Evolutionary conservation across 371 early-diverging fungal genomes (phyloP).

Genomic region (Syncephalastrum monosporum): DNA sequence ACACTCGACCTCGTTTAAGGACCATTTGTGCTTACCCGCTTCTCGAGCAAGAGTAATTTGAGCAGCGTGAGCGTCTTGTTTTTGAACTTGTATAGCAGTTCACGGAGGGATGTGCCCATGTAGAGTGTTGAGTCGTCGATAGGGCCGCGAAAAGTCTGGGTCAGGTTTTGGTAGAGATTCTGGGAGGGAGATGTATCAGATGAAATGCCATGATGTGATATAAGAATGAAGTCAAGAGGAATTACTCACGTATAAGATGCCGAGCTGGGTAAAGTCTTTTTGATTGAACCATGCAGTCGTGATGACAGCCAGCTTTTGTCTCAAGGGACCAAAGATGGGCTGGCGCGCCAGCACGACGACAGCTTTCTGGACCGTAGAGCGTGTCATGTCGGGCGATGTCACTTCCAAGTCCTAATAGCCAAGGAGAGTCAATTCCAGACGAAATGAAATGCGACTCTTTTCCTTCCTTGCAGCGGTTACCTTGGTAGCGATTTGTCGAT

Average conservation of each 20-base stretch:
- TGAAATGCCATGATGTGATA: not conserved
- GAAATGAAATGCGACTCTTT: too few relatives aligned
- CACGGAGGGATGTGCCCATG: conserved; percentile 75
- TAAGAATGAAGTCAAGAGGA: too few relatives aligned
- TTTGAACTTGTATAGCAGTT: conserved; percentile 70
- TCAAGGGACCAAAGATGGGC: conserved; percentile 75
- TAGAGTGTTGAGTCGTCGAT: conserved; percentile 69
- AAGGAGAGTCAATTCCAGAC: not conserved
- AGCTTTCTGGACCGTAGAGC: conserved; percentile 83
- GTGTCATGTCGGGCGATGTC: conserved; percentile 75
- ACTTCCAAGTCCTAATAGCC: conserved; percentile 59
- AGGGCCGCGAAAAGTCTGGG: conserved; percentile 51
- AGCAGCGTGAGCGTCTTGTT: conserved; percentile 73
- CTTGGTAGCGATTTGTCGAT: conserved; percentile 74
- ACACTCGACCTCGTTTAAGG: not conserved
- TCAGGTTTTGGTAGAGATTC: conserved; percentile 68
- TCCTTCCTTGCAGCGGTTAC: conserved; percentile 7
- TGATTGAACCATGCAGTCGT: conserved; percentile 83
- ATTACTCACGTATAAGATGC: conserved; percentile 64
- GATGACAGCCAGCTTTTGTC: conserved; percentile 73
- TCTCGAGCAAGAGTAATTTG: conserved; percentile 75
- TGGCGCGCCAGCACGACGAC: conserved; percentile 75
- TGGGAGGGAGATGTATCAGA: conserved; percentile 15
- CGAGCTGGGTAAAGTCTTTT: conserved; percentile 73
- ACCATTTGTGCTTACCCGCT: conserved; percentile 39